Evolutionary conservation across 129 eudicot species (phyloP).

Genomic region (Dittrichia graveolens): DNA sequence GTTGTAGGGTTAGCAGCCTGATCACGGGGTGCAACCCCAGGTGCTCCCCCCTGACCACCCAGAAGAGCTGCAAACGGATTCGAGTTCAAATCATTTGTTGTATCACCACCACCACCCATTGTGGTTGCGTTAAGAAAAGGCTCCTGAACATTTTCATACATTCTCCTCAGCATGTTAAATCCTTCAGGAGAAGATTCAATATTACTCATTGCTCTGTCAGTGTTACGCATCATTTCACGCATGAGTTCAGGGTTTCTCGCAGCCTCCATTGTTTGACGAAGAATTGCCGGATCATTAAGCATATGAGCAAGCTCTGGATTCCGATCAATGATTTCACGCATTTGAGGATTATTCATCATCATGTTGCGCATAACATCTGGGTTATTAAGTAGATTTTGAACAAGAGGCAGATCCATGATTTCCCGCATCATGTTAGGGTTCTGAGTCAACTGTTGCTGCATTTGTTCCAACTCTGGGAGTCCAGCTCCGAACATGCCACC

Average conservation of each 20-base stretch:
- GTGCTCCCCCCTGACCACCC: conserved; percentile 56
- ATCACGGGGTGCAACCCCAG: conserved; percentile 43
- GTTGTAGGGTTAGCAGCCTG: conserved; percentile 59
- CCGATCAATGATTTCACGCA: conserved; percentile 91
- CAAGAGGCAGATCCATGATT: conserved; percentile 74
- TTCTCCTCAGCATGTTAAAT: conserved; percentile 90
- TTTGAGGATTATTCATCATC: conserved; percentile 87
- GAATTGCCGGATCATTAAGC: conserved; percentile 85
- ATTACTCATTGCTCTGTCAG: conserved; percentile 95
- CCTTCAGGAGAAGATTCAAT: conserved; percentile 97
- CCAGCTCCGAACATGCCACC: conserved; percentile 78
- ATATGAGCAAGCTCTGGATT: conserved; percentile 93
- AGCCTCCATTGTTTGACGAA: conserved; percentile 85
- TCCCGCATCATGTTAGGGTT: conserved; percentile 93
- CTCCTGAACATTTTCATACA: conserved; percentile 94
- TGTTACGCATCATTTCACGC: conserved; percentile 96
- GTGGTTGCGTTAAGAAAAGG: conserved; percentile 82
- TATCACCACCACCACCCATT: conserved; percentile 52
- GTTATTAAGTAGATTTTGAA: conserved; percentile 76
- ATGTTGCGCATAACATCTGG: conserved; percentile 80
- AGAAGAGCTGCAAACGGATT: conserved; percentile 91
- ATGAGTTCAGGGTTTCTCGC: conserved; percentile 85
- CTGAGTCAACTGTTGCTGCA: conserved; percentile 81
- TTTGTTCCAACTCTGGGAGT: conserved; percentile 70
- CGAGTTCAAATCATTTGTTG: conserved; percentile 52